Percentiles rank a stretch among this genome's conserved stretches.
These are phyloP conservation scores for Myriosclerotinia scirpicola DNA, from an alignment of 2,329 filamentous ascomycete species.

Conservation along the genomic window DNA sequence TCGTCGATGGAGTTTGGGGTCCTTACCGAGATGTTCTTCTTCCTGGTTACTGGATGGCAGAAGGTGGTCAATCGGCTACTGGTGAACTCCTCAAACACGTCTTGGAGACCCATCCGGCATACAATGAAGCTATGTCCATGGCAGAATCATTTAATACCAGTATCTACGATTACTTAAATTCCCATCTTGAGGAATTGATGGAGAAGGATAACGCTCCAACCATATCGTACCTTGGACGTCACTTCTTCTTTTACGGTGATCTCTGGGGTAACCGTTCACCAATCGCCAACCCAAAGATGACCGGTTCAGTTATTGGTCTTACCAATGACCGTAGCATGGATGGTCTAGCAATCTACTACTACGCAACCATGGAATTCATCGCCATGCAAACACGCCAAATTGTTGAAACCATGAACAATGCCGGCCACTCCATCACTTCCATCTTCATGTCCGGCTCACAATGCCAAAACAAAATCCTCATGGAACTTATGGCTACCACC, in stretches of 20 bases:
- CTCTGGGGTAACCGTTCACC: conserved; percentile 96
- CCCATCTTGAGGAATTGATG: conserved; percentile 75
- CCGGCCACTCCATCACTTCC: conserved; percentile 82
- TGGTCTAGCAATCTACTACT: conserved; percentile 88
- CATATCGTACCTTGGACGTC: conserved; percentile 81
- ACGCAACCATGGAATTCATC: conserved; percentile 96
- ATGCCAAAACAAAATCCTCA: conserved; percentile 91
- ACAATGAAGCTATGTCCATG: conserved; percentile 74
- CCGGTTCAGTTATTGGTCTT: conserved; percentile 82
- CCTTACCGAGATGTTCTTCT: conserved; percentile 94
- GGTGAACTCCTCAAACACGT: conserved; percentile 93
- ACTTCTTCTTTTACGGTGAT: conserved; percentile 99
- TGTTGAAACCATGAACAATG: conserved; percentile 86
- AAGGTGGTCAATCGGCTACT: conserved; percentile 94
- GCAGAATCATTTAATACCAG: conserved; percentile 81
- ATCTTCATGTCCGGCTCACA: conserved; percentile 99
- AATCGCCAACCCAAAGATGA: conserved; percentile 90
- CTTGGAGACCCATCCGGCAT: conserved; percentile 91
- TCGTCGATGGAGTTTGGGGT: conserved; percentile 95
- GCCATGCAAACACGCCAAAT: conserved; percentile 96
- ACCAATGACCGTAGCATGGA: conserved; percentile 84
- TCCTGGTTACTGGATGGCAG: conserved; percentile 92
- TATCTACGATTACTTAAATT: conserved; percentile 94
- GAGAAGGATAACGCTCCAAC: conserved; percentile 68
- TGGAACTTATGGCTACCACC: conserved; percentile 85